Percentiles rank a stretch among this genome's conserved stretches.
These are phyloP conservation scores for Neolentinus lepideus DNA, from an alignment of 1,284 basidiomycete genomes.

Conservation along the genomic window DNA sequence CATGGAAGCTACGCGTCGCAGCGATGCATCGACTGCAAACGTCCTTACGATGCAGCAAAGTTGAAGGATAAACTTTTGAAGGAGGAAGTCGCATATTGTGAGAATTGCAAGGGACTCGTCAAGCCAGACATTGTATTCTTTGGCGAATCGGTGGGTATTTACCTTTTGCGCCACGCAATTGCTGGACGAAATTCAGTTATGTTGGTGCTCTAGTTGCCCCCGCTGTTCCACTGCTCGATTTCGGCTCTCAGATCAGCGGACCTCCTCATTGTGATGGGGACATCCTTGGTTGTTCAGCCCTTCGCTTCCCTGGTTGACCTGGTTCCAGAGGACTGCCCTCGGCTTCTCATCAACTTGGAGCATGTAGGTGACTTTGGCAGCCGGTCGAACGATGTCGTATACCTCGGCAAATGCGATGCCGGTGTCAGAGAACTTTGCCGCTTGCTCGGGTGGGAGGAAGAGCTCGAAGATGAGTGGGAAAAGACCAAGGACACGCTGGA, in stretches of 20 bases:
- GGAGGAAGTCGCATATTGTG: constrained; percentile 61
- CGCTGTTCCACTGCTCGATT: constrained; percentile 43
- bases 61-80: constrained; percentile 55
- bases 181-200: constrained; percentile 2
- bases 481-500: constrained; percentile 28
- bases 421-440: constrained; percentile 48
- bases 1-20: constrained; percentile 89
- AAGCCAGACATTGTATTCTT: constrained; percentile 97
- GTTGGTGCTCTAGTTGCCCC: constrained; percentile 42
- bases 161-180: constrained; percentile 1
- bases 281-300: constrained; percentile 78
- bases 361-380: constrained; percentile 53
- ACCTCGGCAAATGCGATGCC: constrained; percentile 65
- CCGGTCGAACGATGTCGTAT: constrained; percentile 47
- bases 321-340: constrained; percentile 46
- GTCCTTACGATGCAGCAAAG: constrained; percentile 55
- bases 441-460: constrained; percentile 66
- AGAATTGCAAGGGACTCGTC: constrained; percentile 62
- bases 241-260: constrained; percentile 58
- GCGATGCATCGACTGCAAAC: constrained; percentile 68
- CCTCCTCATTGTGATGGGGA: constrained; percentile 88
- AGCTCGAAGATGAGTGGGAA: constrained; percentile 51
- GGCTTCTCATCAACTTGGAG: constrained; percentile 66
- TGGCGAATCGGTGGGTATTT: constrained; percentile 64
- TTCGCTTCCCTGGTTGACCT: constrained; percentile 60